Percentiles rank a stretch among this genome's conserved stretches.
phyloP scores from a whole-genome alignment of 768 basidiomycete species.

The Steccherinum ochraceum region DNA sequence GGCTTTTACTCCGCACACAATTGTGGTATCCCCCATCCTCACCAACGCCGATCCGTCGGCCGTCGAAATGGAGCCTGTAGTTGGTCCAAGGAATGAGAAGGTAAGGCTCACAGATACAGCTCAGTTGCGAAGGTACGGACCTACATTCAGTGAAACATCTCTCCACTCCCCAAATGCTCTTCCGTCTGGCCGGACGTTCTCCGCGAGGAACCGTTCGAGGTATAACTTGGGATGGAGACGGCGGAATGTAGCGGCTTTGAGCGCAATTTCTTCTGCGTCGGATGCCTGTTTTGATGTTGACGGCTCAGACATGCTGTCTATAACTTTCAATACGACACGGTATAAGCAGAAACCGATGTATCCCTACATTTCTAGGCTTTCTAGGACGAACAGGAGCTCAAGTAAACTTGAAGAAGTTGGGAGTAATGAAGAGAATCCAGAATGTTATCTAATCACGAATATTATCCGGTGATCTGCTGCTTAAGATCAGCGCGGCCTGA shows the following conservation, averaged over 20 bases:
- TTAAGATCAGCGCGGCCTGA: too few species aligned
- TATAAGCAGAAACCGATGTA: too few species aligned
- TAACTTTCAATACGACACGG: background rate
- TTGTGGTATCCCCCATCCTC: slow-evolving; percentile 84
- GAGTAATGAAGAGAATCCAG: too few species aligned
- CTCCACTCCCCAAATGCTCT: slow-evolving; percentile 66
- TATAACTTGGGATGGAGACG: slow-evolving; percentile 87
- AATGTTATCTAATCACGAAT: too few species aligned
- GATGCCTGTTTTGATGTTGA: slow-evolving; percentile 1
- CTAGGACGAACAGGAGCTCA: too few species aligned
- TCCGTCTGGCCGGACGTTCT: slow-evolving; percentile 80
- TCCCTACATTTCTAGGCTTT: too few species aligned
- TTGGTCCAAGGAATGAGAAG: background rate
- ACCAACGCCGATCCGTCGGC: slow-evolving; percentile 92
- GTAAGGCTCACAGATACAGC: slow-evolving; percentile 2
- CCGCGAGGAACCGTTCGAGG: slow-evolving; percentile 77
- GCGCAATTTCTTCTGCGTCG: slow-evolving; percentile 13
- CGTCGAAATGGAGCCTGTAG: slow-evolving; percentile 84
- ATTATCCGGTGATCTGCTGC: too few species aligned
- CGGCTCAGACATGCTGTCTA: background rate
- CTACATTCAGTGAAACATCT: slow-evolving; percentile 71
- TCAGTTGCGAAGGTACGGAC: slow-evolving; percentile 36
- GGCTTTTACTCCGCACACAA: slow-evolving; percentile 94
- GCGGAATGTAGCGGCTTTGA: slow-evolving; percentile 54
- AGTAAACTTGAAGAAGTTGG: too few species aligned